A percentile compares a stretch with the other conserved stretches of the same genome.
These are phyloP conservation scores for Dichotomocladium elegans DNA, from an alignment of 371 early-diverging fungal genomes.

Conservation along the genomic window DNA sequence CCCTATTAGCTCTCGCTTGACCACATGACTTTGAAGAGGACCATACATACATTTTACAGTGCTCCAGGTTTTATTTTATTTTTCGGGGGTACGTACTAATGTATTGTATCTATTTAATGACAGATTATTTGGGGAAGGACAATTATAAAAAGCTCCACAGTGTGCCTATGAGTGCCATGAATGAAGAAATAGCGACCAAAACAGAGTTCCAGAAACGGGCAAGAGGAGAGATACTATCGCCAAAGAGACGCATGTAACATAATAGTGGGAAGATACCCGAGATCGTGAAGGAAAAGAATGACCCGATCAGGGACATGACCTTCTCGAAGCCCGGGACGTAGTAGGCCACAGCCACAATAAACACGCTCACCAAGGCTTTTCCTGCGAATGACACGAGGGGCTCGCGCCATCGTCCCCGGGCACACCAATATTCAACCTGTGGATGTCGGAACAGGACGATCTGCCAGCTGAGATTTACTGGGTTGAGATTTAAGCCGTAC, in stretches of 20 bases:
- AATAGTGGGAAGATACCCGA: constrained; percentile 56
- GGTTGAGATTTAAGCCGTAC: constrained; percentile 59
- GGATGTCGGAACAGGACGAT: constrained; percentile 24
- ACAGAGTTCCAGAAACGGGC: constrained; percentile 12
- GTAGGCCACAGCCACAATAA: constrained; percentile 50
- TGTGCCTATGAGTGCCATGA: constrained; percentile 31
- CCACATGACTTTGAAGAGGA: too few relatives aligned
- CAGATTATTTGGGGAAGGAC: too few relatives aligned
- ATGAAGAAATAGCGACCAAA: constrained; percentile 17
- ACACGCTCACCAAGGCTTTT: constrained; percentile 19
- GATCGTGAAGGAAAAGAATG: constrained; percentile 58
- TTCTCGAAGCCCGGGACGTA: constrained; percentile 62
- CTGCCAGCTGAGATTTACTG: constrained; percentile 58
- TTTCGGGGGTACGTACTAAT: too few relatives aligned
- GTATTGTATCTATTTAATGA: too few relatives aligned
- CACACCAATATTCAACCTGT: constrained; percentile 15
- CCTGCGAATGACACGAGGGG: constrained; percentile 16
- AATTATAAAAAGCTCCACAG: constrained; percentile 30
- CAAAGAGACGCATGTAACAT: constrained; percentile 46
- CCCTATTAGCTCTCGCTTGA: too few relatives aligned
- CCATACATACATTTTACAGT: too few relatives aligned
- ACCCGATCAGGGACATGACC: constrained; percentile 69
- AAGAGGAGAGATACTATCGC: constrained; percentile 12
- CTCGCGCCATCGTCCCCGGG: constrained; percentile 18
- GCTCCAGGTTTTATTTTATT: too few relatives aligned